Percentiles rank a stretch among this genome's conserved stretches.
phyloP scores from a whole-genome alignment of 352 stramenopile species.

The Phytopythium vexans region DNA sequence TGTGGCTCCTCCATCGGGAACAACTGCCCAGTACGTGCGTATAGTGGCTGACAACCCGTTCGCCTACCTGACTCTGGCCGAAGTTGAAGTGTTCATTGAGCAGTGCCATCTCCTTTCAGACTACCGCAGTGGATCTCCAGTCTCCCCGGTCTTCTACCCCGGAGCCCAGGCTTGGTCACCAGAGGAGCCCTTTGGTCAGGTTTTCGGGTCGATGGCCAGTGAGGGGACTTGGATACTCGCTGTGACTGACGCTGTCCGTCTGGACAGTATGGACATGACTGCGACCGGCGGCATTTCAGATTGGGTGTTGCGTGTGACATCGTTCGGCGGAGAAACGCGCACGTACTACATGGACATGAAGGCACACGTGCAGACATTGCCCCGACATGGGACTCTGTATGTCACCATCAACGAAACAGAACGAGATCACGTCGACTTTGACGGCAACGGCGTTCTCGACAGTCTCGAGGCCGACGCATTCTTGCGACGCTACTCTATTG shows the following conservation, averaged over 20 bases:
- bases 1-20: constrained; percentile 38
- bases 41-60: constrained; percentile 40
- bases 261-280: constrained; percentile 6
- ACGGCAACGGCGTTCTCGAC: constrained; percentile 56
- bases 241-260: constrained; percentile 35
- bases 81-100: constrained; percentile 73
- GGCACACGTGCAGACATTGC: constrained; percentile 55
- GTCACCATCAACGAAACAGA: constrained; percentile 51
- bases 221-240: constrained; percentile 60
- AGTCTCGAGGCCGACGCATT: constrained; percentile 50
- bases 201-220: constrained; percentile 43
- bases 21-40: constrained; percentile 58
- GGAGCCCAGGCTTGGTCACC: constrained; percentile 50
- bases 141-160: constrained; percentile 45
- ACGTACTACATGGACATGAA: constrained; percentile 71
- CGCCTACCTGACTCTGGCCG: constrained; percentile 55
- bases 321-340: constrained; percentile 42
- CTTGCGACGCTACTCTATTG: constrained; percentile 44
- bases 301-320: constrained; percentile 67
- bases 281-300: constrained; percentile 63
- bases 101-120: constrained; percentile 49
- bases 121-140: constrained; percentile 51
- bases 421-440: constrained; percentile 56
- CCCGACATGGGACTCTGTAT: constrained; percentile 67
- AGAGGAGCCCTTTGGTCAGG: constrained; percentile 52